Evolutionary conservation across 2,329 filamentous ascomycete genomes (phyloP).

Genomic region (Eurotiales sp.): DNA sequence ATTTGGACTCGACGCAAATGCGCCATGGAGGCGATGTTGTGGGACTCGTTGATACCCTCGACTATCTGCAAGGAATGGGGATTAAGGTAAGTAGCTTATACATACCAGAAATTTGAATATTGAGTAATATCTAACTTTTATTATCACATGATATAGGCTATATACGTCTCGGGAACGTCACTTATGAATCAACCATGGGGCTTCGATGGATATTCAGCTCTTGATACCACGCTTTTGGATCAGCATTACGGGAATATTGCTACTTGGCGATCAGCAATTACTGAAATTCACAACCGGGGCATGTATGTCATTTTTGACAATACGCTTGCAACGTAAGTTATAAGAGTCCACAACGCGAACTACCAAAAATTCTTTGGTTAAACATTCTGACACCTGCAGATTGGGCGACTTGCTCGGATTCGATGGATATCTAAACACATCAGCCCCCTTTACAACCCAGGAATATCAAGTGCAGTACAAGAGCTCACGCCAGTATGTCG

Average conservation of each 20-base stretch:
- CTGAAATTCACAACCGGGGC: conserved; percentile 57
- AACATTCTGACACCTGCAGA: conserved; percentile 21
- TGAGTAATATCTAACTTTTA: not conserved
- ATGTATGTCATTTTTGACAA: conserved; percentile 68
- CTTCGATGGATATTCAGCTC: conserved; percentile 56
- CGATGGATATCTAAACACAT: conserved; percentile 56
- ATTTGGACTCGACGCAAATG: conserved; percentile 58
- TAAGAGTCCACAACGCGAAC: too few species aligned
- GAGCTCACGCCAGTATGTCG: conserved; percentile 51
- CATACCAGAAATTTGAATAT: not conserved
- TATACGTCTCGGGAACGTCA: conserved; percentile 62
- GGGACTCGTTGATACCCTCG: conserved; percentile 57
- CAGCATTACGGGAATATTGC: conserved; percentile 59
- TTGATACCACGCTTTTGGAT: conserved; percentile 62
- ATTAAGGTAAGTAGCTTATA: conserved; percentile 46
- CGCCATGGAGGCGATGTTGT: conserved; percentile 60
- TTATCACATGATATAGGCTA: conserved; percentile 35
- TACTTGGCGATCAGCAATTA: conserved; percentile 55
- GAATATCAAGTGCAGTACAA: conserved; percentile 61
- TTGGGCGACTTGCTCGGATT: conserved; percentile 63
- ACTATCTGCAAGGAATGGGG: conserved; percentile 63
- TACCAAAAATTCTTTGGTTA: too few species aligned
- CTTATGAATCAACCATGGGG: conserved; percentile 64
- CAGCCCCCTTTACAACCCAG: conserved; percentile 51
- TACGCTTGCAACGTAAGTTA: conserved; percentile 57